Evolutionary conservation across 176 grass and related monocot species (phyloP).

Genomic region (Guadua angustifolia): DNA sequence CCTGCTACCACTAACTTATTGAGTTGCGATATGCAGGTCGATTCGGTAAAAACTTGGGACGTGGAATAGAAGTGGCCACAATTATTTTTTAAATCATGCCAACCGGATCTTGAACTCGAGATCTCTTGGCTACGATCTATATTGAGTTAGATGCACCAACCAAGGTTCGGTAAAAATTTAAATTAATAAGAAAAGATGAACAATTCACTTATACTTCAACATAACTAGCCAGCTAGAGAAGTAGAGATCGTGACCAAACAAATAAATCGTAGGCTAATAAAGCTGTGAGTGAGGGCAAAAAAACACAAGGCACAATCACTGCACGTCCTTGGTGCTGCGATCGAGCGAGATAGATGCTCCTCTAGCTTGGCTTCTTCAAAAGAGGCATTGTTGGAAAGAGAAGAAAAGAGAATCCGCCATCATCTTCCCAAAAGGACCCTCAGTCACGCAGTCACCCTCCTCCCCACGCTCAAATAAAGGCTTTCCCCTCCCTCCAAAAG

Average conservation of each 20-base stretch:
- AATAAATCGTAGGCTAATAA: constrained; percentile 4
- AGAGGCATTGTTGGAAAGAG: background rate
- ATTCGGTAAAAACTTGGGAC: too few species aligned
- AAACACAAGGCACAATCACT: background rate
- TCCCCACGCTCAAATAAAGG: constrained; percentile 1
- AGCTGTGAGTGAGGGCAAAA: background rate
- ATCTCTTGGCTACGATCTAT: too few species aligned
- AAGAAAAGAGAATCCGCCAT: constrained; percentile 33
- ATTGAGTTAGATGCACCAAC: too few species aligned
- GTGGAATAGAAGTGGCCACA: too few species aligned
- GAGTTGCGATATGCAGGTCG: too few species aligned
- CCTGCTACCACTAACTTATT: background rate
- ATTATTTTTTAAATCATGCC: too few species aligned
- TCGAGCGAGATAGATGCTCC: background rate
- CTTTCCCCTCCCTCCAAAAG: constrained; percentile 28
- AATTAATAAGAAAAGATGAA: too few species aligned
- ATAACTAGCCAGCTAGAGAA: background rate
- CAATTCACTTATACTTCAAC: too few species aligned
- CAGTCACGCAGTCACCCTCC: background rate
- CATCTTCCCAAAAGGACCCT: constrained; percentile 40
- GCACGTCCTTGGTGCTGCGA: constrained; percentile 28
- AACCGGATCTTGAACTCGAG: too few species aligned
- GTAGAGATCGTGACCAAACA: background rate
- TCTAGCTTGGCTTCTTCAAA: background rate
- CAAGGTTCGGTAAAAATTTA: too few species aligned